A percentile compares a stretch with the other conserved stretches of the same genome.
phyloP scores from a whole-genome alignment of 129 eudicot genomes.

The Flaveria sonorensis region DNA sequence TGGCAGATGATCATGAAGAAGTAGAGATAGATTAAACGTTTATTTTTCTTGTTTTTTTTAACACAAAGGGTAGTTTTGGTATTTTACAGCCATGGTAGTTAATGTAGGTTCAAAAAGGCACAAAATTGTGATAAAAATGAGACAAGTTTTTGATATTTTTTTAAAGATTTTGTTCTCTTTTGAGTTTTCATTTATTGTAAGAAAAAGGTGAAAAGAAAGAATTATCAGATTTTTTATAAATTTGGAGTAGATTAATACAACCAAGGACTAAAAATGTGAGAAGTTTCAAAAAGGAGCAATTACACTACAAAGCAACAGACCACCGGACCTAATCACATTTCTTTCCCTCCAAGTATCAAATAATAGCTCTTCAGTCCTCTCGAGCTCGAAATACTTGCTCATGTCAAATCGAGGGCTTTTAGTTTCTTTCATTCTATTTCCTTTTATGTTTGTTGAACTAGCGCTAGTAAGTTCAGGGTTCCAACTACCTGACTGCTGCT shows the following conservation, averaged over 20 bases:
- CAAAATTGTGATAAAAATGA: not conserved
- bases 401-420: slow-evolving; percentile 40
- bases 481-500: slow-evolving; percentile 72
- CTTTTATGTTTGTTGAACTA: slow-evolving; percentile 30
- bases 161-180: slow-evolving; percentile 3
- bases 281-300: slow-evolving; percentile 16
- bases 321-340: slow-evolving; percentile 51
- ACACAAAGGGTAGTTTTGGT: slow-evolving; percentile 14
- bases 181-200: not conserved
- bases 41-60: not conserved
- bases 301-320: slow-evolving; percentile 54
- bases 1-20: slow-evolving; percentile 59
- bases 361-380: slow-evolving; percentile 49
- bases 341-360: slow-evolving; percentile 63
- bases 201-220: not conserved
- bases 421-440: slow-evolving; percentile 23
- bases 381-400: slow-evolving; percentile 45
- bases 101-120: not conserved
- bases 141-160: slow-evolving; percentile 1
- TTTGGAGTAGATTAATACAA: not conserved
- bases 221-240: not conserved
- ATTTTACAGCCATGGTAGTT: not conserved
- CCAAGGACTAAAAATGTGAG: slow-evolving; percentile 16
- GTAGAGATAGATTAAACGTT: slow-evolving; percentile 71
- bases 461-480: slow-evolving; percentile 48